Conservation (phyloP, 2,329 filamentous ascomycete genomes). For the Chrysosporium keratinophilum region DNA sequence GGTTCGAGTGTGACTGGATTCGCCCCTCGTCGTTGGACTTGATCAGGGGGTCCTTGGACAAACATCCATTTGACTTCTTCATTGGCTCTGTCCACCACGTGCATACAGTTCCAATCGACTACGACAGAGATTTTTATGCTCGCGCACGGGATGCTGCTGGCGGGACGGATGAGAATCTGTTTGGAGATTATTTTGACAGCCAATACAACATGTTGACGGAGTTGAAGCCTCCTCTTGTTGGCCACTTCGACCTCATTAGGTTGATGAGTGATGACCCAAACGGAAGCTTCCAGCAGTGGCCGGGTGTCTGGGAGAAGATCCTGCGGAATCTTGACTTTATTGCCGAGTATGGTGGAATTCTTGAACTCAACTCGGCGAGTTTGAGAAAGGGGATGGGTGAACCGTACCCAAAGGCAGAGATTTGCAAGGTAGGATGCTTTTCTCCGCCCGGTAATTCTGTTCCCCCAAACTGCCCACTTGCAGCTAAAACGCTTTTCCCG, state of each 20-base stretch:
- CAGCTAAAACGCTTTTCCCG: neutral
- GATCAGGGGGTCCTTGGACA: slow-evolving; percentile 49
- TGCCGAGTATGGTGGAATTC: slow-evolving; percentile 61
- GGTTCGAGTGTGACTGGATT: slow-evolving; percentile 91
- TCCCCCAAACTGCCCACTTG: no score
- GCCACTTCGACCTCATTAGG: slow-evolving; percentile 87
- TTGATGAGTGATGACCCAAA: slow-evolving; percentile 63
- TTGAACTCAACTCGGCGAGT: slow-evolving; percentile 83
- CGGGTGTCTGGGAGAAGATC: slow-evolving; percentile 62
- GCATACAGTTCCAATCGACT: slow-evolving; percentile 79
- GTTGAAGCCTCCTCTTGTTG: slow-evolving; percentile 66
- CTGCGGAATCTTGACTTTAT: slow-evolving; percentile 63
- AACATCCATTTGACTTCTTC: slow-evolving; percentile 71
- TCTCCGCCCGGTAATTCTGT: neutral
- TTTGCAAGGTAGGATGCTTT: slow-evolving; percentile 54
- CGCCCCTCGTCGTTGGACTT: slow-evolving; percentile 53
- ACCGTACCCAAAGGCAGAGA: slow-evolving; percentile 71
- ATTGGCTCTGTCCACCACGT: slow-evolving; percentile 90
- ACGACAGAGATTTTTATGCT: slow-evolving; percentile 57
- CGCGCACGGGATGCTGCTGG: slow-evolving; percentile 48
- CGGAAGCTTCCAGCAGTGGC: slow-evolving; percentile 48
- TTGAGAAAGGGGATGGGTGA: slow-evolving; percentile 82
- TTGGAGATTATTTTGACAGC: slow-evolving; percentile 75
- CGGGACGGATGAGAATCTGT: slow-evolving; percentile 62
- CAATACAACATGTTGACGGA: slow-evolving; percentile 70